Base-by-base conservation (phyloP, 2,329 filamentous ascomycete species). In the Pyrenophora graminea region DNA sequence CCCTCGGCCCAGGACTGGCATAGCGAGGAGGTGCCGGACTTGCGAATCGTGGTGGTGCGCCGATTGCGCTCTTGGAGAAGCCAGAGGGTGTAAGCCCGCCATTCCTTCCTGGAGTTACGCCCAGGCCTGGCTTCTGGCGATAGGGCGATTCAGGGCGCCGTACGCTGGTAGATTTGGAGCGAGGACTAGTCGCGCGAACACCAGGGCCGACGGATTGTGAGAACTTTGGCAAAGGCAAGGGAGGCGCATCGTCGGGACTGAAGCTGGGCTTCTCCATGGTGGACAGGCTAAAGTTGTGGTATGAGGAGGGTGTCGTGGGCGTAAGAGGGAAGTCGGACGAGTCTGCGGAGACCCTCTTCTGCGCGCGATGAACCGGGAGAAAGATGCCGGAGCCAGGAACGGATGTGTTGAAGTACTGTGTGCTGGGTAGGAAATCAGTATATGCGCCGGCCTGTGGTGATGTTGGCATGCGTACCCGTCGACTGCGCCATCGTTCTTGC, bases 401-500 rank as follows among this genome's bases (percentile, higher is more conserved):
- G 3, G 82, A 82, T 9, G 94, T 96, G 31, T 80, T 81, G 72
- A 99, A 99, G 76, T 99, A 99, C 48, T 78, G 79, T 52, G 78
- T 79, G 34, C 80, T 81, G 59, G 47, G 44, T 23, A 2, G 39
- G 18, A 36, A 36, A 44, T 61, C 31, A 64, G 57, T 48, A 40
- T 27, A 39, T 39, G 45, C 39, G n/a, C 49, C 34, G 8, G 31
- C 9, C 6, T 43, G 34, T 30, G 13, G 21, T 18, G 43, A 5
- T 18, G 31, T 30, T 21, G 19, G 48, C 44, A 32, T 45, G 48
- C 84, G 75, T 81, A 93, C 90, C 93, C 94, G 63, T 97, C 93
- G 47, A 97, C 94, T 73, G 96, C 92, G 58, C 94, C 94, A 66
- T 84, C 95, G 70, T 99, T 99, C 80, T 99, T 99, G 30, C 94